Evolutionary conservation across 2,329 filamentous ascomycete genomes (phyloP).

Genomic region (Incumbomyces lentus): DNA sequence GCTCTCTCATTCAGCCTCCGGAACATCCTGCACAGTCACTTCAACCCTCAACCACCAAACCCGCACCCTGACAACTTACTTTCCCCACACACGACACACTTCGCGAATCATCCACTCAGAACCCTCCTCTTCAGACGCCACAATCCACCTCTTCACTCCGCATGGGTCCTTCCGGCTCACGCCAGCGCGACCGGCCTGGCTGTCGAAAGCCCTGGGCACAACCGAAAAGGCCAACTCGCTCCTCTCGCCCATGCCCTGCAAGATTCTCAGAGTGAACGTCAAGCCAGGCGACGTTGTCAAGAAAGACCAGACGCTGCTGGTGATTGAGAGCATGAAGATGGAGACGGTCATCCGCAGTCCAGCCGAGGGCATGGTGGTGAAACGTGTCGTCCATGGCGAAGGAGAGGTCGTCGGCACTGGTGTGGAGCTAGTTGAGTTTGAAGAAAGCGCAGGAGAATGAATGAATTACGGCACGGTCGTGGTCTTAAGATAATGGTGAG

Average conservation of each 20-base stretch:
- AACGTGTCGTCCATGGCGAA: slow-evolving; percentile 62
- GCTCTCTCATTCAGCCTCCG: slow-evolving; percentile 34
- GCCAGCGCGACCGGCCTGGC: slow-evolving; percentile 60
- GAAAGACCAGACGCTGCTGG: slow-evolving; percentile 78
- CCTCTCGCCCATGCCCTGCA: slow-evolving; percentile 92
- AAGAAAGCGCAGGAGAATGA: slow-evolving; percentile 31
- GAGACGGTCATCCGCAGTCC: slow-evolving; percentile 73
- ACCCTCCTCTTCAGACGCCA: slow-evolving; percentile 18
- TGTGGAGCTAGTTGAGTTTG: slow-evolving; percentile 63
- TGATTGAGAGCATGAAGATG: slow-evolving; percentile 90
- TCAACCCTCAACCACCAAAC: slow-evolving; percentile 36
- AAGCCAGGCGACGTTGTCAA: slow-evolving; percentile 68
- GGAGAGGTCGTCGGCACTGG: slow-evolving; percentile 75
- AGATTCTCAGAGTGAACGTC: slow-evolving; percentile 84
- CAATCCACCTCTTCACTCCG: slow-evolving; percentile 65
- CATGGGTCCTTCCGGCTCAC: slow-evolving; percentile 48
- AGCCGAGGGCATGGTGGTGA: slow-evolving; percentile 55
- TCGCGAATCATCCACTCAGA: slow-evolving; percentile 56
- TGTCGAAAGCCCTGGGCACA: slow-evolving; percentile 73
- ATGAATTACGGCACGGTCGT: too few relatives aligned
- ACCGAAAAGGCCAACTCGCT: slow-evolving; percentile 76
- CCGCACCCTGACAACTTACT: slow-evolving; percentile 61
- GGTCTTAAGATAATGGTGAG: too few relatives aligned
- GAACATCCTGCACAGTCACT: slow-evolving; percentile 34
- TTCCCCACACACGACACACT: slow-evolving; percentile 66